Evolutionary conservation across 495 filamentous ascomycete species (phyloP).

Genomic region (Choiromyces venosus): DNA sequence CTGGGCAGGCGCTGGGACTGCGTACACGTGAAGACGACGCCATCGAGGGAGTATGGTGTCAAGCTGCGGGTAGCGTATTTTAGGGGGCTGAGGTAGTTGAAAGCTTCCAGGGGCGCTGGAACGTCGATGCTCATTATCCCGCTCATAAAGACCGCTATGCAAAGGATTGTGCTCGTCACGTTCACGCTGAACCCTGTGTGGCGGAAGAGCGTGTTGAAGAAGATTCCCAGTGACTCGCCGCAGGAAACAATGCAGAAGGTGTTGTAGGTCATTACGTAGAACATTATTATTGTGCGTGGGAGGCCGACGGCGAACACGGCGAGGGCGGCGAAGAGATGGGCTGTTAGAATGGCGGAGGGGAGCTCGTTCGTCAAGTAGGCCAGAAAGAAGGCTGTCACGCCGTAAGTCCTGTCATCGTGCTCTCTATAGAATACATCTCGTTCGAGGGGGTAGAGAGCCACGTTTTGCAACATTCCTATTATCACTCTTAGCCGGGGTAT

Average conservation of each 20-base stretch:
- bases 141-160: conserved; percentile 60
- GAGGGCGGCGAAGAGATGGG: conserved; percentile 59
- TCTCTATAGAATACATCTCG: conserved; percentile 67
- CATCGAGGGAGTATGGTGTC: conserved; percentile 54
- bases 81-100: conserved; percentile 65
- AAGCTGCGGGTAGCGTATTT: conserved; percentile 62
- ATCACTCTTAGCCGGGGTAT: conserved; percentile 13
- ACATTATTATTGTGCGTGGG: conserved; percentile 55
- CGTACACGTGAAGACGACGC: conserved; percentile 57
- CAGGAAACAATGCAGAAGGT: conserved; percentile 66
- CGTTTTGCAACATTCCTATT: conserved; percentile 72
- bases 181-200: conserved; percentile 73
- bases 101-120: conserved; percentile 57
- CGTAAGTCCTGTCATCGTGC: conserved; percentile 62
- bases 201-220: conserved; percentile 68
- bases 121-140: conserved; percentile 64
- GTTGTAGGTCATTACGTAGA: conserved; percentile 62
- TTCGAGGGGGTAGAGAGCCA: conserved; percentile 64
- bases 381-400: conserved; percentile 61
- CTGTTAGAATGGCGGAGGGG: conserved; percentile 61
- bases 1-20: conserved; percentile 51
- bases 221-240: conserved; percentile 70
- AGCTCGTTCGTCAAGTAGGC: conserved; percentile 62
- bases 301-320: conserved; percentile 58
- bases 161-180: conserved; percentile 58